Percentiles rank a stretch among this genome's conserved stretches.
phyloP scores from a whole-genome alignment of 129 eudicot genomes.

The Tagetes patula region DNA sequence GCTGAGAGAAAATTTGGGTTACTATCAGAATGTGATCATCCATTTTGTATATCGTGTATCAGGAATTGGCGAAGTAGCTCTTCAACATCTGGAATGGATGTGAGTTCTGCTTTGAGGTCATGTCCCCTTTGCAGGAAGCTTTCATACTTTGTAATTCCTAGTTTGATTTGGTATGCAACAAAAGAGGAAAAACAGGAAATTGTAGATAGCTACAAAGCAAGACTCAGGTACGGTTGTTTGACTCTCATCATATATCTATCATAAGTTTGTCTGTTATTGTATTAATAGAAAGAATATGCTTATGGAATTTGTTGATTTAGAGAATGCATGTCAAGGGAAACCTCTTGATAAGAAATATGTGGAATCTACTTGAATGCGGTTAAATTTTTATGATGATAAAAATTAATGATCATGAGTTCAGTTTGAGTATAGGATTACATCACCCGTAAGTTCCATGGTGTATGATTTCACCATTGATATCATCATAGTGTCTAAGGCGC shows the following conservation, averaged over 20 bases:
- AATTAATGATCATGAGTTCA: too few species aligned
- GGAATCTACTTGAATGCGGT: too few species aligned
- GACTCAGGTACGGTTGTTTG: constrained; percentile 51
- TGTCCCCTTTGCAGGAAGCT: constrained; percentile 93
- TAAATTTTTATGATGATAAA: too few species aligned
- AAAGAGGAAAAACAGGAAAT: constrained; percentile 81
- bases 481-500: too few species aligned
- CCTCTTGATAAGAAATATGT: too few species aligned
- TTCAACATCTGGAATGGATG: constrained; percentile 82
- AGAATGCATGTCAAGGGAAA: too few species aligned
- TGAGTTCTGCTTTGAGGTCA: constrained; percentile 81
- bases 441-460: too few species aligned
- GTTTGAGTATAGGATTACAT: too few species aligned
- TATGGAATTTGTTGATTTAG: too few species aligned
- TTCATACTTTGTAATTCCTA: constrained; percentile 90
- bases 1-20: constrained; percentile 86
- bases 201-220: constrained; percentile 69
- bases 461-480: too few species aligned
- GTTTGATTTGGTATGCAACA: constrained; percentile 84
- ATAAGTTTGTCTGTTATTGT: not conserved
- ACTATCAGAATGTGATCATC: constrained; percentile 91
- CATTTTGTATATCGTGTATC: constrained; percentile 86
- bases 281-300: too few species aligned
- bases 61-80: constrained; percentile 94
- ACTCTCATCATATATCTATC: not conserved